A percentile compares a stretch with the other conserved stretches of the same genome.
Conservation (phyloP, 202 grass and related monocot species). For the Saccharum hybrid region DNA sequence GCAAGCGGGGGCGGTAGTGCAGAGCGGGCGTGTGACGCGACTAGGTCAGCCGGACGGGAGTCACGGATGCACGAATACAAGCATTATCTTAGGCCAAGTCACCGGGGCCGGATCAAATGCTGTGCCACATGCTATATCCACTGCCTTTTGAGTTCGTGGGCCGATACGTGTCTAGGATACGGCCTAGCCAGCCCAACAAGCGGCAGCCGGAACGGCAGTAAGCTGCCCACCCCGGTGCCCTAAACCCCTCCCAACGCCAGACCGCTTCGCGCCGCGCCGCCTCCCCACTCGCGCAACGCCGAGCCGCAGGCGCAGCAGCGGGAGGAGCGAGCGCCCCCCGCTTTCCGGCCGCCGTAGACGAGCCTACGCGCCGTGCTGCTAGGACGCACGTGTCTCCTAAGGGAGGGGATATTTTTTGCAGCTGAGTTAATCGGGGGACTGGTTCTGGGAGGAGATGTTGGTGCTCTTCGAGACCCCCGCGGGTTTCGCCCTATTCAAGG, state of each 20-base stretch:
- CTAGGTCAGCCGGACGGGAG: too few relatives aligned
- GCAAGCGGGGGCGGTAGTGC: too few relatives aligned
- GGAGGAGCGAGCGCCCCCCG: not conserved
- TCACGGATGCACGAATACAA: too few relatives aligned
- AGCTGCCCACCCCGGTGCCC: not conserved
- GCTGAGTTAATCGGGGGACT: not conserved
- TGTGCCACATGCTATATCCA: constrained; percentile 55
- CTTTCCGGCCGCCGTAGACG: not conserved
- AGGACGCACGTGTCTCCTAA: not conserved
- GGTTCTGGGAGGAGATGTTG: constrained; percentile 53
- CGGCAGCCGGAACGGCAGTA: not conserved
- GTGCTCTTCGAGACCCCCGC: constrained; percentile 95
- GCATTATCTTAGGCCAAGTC: constrained; percentile 49
- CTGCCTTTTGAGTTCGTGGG: constrained; percentile 46
- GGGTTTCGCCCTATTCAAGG: constrained; percentile 94
- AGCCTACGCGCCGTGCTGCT: not conserved
- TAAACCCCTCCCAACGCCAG: not conserved
- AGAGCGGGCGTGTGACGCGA: too few relatives aligned
- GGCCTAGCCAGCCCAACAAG: not conserved
- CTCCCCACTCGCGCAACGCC: not conserved
- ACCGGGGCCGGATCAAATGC: constrained; percentile 68
- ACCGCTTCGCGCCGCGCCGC: not conserved
- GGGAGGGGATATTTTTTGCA: not conserved
- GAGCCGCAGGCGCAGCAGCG: not conserved
- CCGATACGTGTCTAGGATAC: not conserved